A percentile compares a stretch with the other conserved stretches of the same genome.
Conservation (phyloP, 352 stramenopile genomes). For the Pythium phragmitis region DNA sequence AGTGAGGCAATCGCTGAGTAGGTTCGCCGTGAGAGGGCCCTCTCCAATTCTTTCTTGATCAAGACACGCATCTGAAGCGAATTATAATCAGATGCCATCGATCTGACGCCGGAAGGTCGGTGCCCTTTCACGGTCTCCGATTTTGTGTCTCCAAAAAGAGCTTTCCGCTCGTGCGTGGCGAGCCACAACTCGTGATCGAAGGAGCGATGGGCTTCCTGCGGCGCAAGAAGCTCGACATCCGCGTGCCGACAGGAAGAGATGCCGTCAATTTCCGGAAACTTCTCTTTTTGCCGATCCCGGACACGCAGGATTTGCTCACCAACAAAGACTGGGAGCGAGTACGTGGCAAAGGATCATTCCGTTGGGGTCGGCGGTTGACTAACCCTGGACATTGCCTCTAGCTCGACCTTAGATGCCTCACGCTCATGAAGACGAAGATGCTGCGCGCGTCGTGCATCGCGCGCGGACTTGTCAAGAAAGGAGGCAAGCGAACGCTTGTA, state of each 20-base stretch:
- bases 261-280: conserved; percentile 81
- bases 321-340: conserved; percentile 71
- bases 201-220: conserved; percentile 58
- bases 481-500: conserved; percentile 63
- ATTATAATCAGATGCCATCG: background rate
- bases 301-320: conserved; percentile 70
- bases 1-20: background rate
- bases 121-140: conserved; percentile 7
- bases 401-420: conserved; percentile 77
- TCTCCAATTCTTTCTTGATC: background rate
- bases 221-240: conserved; percentile 65
- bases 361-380: background rate
- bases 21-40: background rate
- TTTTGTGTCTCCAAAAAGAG: background rate
- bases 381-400: conserved; percentile 14
- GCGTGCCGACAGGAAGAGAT: conserved; percentile 64
- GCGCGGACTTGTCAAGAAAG: conserved; percentile 55
- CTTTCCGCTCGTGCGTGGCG: no score
- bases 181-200: background rate
- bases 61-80: conserved; percentile 1
- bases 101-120: background rate
- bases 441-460: conserved; percentile 75
- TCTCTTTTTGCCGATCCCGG: conserved; percentile 64
- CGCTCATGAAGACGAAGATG: conserved; percentile 85
- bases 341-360: conserved; percentile 10